phyloP scores from a whole-genome alignment of 129 eudicot species.

The Arctium minus region DNA sequence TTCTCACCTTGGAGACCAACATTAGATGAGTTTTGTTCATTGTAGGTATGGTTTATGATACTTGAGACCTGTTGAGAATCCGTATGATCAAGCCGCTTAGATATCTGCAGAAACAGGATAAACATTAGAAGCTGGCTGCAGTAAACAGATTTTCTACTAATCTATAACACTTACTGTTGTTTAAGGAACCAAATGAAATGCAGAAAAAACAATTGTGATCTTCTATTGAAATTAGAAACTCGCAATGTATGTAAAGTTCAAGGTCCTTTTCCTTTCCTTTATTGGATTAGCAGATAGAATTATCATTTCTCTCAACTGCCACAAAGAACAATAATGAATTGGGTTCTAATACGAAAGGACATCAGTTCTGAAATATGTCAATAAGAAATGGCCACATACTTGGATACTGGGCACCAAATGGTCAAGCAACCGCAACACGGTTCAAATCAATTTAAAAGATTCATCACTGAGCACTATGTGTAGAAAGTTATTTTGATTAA shows the following conservation, averaged over 20 bases:
- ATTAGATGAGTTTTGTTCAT: slow-evolving; percentile 18
- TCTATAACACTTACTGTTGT: not conserved
- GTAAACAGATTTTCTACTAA: not conserved
- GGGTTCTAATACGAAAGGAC: not conserved
- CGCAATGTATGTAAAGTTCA: not conserved
- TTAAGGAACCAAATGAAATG: not conserved
- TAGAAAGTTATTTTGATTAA: not conserved
- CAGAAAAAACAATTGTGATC: not conserved
- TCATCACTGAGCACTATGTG: not conserved
- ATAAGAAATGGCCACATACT: not conserved
- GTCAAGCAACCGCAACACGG: not conserved
- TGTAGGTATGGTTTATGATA: slow-evolving; percentile 14
- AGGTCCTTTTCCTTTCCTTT: not conserved
- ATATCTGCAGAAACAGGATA: slow-evolving; percentile 32
- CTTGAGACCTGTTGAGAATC: slow-evolving; percentile 36
- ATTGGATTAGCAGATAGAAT: slow-evolving; percentile 4
- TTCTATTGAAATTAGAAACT: not conserved
- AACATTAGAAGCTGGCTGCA: slow-evolving; percentile 23
- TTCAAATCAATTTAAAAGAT: not conserved
- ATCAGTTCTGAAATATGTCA: not conserved
- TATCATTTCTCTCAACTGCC: not conserved
- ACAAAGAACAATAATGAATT: not conserved
- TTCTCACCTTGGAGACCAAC: slow-evolving; percentile 22
- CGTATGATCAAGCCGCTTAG: slow-evolving; percentile 29
- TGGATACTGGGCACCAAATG: not conserved